These are phyloP conservation scores for Aspergillus baeticus DNA, from an alignment of 495 filamentous ascomycete genomes.

Conservation along the genomic window DNA sequence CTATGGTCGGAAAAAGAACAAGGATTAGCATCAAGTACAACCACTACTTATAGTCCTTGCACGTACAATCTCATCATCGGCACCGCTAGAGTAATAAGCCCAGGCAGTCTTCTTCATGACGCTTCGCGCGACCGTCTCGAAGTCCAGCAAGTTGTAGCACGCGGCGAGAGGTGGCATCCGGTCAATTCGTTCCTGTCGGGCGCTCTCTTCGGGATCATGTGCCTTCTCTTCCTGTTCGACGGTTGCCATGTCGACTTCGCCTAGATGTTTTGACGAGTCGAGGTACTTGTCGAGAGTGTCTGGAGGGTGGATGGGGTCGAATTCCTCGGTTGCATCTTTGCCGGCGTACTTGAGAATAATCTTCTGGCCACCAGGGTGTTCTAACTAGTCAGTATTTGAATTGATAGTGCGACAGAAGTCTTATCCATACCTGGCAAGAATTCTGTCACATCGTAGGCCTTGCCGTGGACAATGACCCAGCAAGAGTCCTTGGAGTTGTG, in stretches of 20 bases:
- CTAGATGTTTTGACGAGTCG: conserved; percentile 83
- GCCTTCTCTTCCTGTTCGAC: conserved; percentile 70
- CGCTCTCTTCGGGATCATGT: conserved; percentile 73
- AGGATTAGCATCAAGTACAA: too few relatives aligned
- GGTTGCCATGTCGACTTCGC: conserved; percentile 84
- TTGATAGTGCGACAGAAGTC: too few relatives aligned
- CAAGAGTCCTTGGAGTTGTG: conserved; percentile 82
- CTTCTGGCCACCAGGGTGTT: conserved; percentile 82
- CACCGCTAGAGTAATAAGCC: conserved; percentile 95
- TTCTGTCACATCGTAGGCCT: conserved; percentile 90
- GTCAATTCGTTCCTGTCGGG: conserved; percentile 69
- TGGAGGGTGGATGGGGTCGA: conserved; percentile 92
- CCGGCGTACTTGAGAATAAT: conserved; percentile 84
- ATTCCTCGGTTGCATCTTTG: conserved; percentile 80
- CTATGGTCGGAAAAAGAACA: conserved; percentile 50
- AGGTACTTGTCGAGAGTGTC: conserved; percentile 77
- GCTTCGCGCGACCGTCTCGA: conserved; percentile 81
- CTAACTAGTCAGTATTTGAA: conserved; percentile 29
- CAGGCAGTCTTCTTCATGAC: conserved; percentile 95
- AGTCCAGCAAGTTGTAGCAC: conserved; percentile 94
- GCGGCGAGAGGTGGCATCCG: conserved; percentile 80
- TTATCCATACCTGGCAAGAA: conserved; percentile 74
- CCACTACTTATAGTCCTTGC: too few relatives aligned
- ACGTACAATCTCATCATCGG: conserved; percentile 93
- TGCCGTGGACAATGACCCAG: conserved; percentile 85